These are phyloP conservation scores for Xerocomellus chrysenteron DNA, from an alignment of 768 basidiomycete species.

Conservation along the genomic window DNA sequence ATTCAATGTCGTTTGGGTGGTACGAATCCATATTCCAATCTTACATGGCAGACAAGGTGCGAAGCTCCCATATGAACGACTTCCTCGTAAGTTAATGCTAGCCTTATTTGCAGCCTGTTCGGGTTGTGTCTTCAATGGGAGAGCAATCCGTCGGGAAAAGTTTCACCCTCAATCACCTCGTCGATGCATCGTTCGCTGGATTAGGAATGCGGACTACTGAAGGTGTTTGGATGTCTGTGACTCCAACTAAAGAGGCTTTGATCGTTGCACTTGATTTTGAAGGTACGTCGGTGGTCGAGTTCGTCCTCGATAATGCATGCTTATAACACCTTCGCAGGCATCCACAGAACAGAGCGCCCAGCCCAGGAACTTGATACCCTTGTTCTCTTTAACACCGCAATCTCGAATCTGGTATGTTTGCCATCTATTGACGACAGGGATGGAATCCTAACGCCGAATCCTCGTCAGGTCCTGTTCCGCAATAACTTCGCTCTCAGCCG, in stretches of 20 bases:
- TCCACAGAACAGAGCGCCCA: slow-evolving; percentile 62
- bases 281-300: slow-evolving; percentile 34
- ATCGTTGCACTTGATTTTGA: slow-evolving; percentile 68
- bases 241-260: slow-evolving; percentile 53
- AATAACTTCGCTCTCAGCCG: slow-evolving; percentile 64
- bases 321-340: slow-evolving; percentile 38
- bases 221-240: slow-evolving; percentile 67
- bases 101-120: slow-evolving; percentile 45
- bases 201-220: slow-evolving; percentile 64
- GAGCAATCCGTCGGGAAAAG: slow-evolving; percentile 67
- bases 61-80: background rate
- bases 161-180: slow-evolving; percentile 57
- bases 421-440: background rate
- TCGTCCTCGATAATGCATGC: background rate
- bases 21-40: slow-evolving; percentile 64
- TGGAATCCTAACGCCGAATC: background rate
- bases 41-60: slow-evolving; percentile 57
- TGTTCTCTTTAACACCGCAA: slow-evolving; percentile 63
- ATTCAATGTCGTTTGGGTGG: slow-evolving; percentile 59
- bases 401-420: slow-evolving; percentile 55
- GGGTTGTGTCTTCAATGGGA: slow-evolving; percentile 67
- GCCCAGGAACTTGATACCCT: slow-evolving; percentile 58
- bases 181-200: slow-evolving; percentile 64
- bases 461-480: slow-evolving; percentile 54
- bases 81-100: background rate